Conservation (phyloP, 129 eudicot genomes). For the Pulicaria dysenterica region DNA sequence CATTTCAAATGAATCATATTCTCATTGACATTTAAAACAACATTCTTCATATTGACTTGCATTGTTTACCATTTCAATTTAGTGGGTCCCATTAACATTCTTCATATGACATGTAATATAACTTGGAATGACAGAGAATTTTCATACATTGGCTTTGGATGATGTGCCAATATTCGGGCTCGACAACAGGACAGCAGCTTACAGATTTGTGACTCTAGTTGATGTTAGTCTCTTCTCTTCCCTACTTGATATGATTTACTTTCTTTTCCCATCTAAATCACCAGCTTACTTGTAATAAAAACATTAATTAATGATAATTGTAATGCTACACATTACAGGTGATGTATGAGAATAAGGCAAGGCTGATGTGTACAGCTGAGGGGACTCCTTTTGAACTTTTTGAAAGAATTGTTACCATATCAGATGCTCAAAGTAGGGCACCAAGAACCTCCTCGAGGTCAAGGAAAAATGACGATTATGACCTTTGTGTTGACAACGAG, state of each 20-base stretch:
- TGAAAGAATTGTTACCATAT: slow-evolving; percentile 70
- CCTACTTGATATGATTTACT: neutral
- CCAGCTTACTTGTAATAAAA: neutral
- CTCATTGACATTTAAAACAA: neutral
- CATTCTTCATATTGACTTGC: neutral
- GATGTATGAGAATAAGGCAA: slow-evolving; percentile 83
- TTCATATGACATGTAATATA: neutral
- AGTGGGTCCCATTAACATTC: neutral
- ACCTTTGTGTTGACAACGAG: slow-evolving; percentile 89
- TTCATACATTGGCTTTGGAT: slow-evolving; percentile 87
- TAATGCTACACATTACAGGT: slow-evolving; percentile 45
- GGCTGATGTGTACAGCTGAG: slow-evolving; percentile 85
- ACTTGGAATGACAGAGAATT: slow-evolving; percentile 55
- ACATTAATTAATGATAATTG: neutral
- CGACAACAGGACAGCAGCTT: slow-evolving; percentile 87
- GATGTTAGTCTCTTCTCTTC: slow-evolving; percentile 67
- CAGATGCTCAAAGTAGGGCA: slow-evolving; percentile 77
- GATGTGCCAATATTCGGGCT: slow-evolving; percentile 87
- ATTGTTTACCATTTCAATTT: neutral
- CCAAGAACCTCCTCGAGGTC: slow-evolving; percentile 90
- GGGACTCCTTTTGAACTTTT: slow-evolving; percentile 81
- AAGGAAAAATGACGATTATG: slow-evolving; percentile 70
- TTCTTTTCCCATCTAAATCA: neutral
- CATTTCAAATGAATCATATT: neutral
- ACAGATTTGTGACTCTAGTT: slow-evolving; percentile 90